Evolutionary conservation across 805 yeast species (phyloP), one percentile per base, ranked within the genome.

Genomic region (Candida tibetensis): DNA sequence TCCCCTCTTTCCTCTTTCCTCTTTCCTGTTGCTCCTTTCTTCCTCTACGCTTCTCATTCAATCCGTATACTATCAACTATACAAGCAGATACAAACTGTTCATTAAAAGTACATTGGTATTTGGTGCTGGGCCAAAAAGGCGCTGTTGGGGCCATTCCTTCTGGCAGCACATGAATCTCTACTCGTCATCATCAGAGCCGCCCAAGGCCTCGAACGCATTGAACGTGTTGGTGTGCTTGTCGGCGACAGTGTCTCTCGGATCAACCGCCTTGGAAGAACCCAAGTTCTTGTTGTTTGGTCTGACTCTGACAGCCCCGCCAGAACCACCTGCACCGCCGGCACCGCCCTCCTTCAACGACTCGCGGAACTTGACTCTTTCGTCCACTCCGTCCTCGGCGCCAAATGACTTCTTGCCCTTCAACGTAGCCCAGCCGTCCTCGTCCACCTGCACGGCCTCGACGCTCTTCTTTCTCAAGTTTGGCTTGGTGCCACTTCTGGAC

Each of bases 361-460:
- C 76, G 53, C 72, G 66, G 51, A 69, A 67, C 34, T 65, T 56
- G 36, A 64, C 60, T 43, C 71, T 71, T 42, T 75, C 81, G 18
- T 69, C 77, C 18, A 49, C 66, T 30, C 59, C 72, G 14, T 70
- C 77, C 40, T 72, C 77, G 26, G 65, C 62, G 49, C 78, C 79
- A 41, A 76, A 71, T 10, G 74, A 65, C 41, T 69, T 69, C 50
- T 66, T 32, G 68, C 64, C 49, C 70, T 67, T 64, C 46, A 75
- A 63, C 16, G 91, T 82, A 41, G 84, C 84, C 91, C 93, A 85
- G 32, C 95, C 95, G 45, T 85, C 91, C 41, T 81, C 84, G 55
- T 85, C 95, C 25, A 82, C 75, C 42, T 67, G 72, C 41, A 67
- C 68, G 32, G 70, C 66, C 39, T 69, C 68, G 40, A 66, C 73